Conservation (phyloP, 2,329 filamentous ascomycete genomes). For the Colletotrichum ledebouriae region DNA sequence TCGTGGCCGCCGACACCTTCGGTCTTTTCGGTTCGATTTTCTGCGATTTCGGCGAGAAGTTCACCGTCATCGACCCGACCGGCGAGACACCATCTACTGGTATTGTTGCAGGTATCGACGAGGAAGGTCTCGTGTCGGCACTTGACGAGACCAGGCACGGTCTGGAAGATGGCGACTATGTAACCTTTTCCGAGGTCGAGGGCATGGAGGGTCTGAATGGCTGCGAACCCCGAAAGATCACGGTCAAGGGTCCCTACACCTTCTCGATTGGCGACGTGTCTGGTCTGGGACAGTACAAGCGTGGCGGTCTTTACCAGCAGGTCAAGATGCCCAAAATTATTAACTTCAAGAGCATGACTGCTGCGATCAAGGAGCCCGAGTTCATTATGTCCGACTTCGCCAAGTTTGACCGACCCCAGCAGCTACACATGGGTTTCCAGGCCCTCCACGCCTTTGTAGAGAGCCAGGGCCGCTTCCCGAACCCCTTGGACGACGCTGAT, state of each 20-base stretch:
- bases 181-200: constrained; percentile 93
- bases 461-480: constrained; percentile 80
- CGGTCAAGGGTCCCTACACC: constrained; percentile 95
- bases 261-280: constrained; percentile 97
- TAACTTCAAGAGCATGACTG: constrained; percentile 85
- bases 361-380: constrained; percentile 87
- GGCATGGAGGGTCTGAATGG: constrained; percentile 92
- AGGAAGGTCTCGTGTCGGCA: constrained; percentile 91
- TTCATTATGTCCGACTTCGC: constrained; percentile 94
- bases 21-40: constrained; percentile 96
- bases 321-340: constrained; percentile 98
- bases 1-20: constrained; percentile 89
- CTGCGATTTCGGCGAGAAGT: constrained; percentile 96
- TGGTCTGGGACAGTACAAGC: constrained; percentile 85
- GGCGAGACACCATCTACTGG: constrained; percentile 90
- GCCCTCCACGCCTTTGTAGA: constrained; percentile 89
- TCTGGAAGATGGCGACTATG: constrained; percentile 94
- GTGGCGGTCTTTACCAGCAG: constrained; percentile 91
- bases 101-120: constrained; percentile 90
- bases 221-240: constrained; percentile 87
- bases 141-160: constrained; percentile 96
- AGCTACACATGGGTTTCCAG: constrained; percentile 93
- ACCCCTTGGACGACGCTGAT: constrained; percentile 87
- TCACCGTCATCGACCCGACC: constrained; percentile 89
- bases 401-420: constrained; percentile 94